Evolutionary conservation across 805 yeast genomes (phyloP).

Genomic region (Jamesozyma jinghongensis): DNA sequence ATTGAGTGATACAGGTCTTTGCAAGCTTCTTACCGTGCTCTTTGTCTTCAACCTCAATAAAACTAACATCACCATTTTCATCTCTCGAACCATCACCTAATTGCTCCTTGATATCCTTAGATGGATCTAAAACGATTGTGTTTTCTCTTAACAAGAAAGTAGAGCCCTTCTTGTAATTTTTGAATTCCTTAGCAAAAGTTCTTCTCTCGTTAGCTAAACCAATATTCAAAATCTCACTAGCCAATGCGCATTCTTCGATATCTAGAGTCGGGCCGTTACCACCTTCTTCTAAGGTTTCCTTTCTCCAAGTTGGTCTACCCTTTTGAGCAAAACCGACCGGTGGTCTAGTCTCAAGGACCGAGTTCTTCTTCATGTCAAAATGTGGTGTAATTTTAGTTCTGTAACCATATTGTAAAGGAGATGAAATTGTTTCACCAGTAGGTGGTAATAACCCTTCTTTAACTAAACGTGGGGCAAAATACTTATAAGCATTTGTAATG

Average conservation of each 20-base stretch:
- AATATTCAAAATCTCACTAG: constrained; percentile 65
- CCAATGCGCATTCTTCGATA: constrained; percentile 89
- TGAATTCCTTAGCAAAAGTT: constrained; percentile 40
- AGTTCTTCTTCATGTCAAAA: constrained; percentile 56
- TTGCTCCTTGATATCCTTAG: constrained; percentile 25
- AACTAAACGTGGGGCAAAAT: constrained; percentile 54
- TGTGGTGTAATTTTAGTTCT: constrained; percentile 96
- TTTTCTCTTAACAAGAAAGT: constrained; percentile 80
- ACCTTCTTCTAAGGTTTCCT: constrained; percentile 35
- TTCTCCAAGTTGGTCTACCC: constrained; percentile 68
- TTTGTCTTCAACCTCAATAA: constrained; percentile 27
- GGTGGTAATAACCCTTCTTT: constrained; percentile 43
- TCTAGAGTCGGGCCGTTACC: constrained; percentile 66
- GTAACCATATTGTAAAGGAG: constrained; percentile 70
- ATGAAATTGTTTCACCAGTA: constrained; percentile 55
- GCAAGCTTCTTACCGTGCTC: constrained; percentile 31
- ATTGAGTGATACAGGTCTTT: constrained; percentile 69
- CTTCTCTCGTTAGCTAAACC: constrained; percentile 66
- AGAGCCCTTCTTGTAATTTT: constrained; percentile 63
- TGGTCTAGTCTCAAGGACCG: constrained; percentile 41
- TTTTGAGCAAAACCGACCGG: constrained; percentile 83
- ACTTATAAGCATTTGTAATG: constrained; percentile 71
- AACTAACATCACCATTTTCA: constrained; percentile 31
- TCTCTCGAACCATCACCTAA: constrained; percentile 40
- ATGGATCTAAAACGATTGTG: constrained; percentile 35